phyloP scores from a whole-genome alignment of 2,329 filamentous ascomycete genomes.

The Exophiala lecanii-corni region DNA sequence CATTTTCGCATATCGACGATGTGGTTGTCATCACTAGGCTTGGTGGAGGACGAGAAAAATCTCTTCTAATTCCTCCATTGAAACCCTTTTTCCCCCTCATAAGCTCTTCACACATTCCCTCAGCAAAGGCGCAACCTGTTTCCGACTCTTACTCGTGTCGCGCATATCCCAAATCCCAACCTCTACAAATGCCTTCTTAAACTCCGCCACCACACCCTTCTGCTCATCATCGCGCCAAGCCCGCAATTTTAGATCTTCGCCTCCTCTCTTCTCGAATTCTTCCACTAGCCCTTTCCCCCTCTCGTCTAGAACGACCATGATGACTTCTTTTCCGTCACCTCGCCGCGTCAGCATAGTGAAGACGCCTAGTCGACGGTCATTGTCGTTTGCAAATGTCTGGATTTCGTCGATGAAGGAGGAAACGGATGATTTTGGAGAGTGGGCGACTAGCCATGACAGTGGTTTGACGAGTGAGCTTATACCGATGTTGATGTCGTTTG shows the following conservation, averaged over 20 bases:
- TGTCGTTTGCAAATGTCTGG: slow-evolving; percentile 38
- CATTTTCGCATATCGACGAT: too few species aligned
- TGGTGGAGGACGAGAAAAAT: too few species aligned
- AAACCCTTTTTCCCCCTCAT: background rate
- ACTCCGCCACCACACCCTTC: slow-evolving; percentile 27
- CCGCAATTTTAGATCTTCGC: slow-evolving; percentile 43
- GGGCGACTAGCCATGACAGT: slow-evolving; percentile 49
- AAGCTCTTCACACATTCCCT: slow-evolving; percentile 38
- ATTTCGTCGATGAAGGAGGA: slow-evolving; percentile 29
- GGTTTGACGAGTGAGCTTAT: slow-evolving; percentile 57
- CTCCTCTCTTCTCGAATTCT: slow-evolving; percentile 38
- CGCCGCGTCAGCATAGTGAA: slow-evolving; percentile 59
- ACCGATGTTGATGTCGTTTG: slow-evolving; percentile 44
- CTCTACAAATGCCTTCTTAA: slow-evolving; percentile 26
- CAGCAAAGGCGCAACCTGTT: slow-evolving; percentile 58
- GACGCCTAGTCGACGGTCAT: slow-evolving; percentile 45
- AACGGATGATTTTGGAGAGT: slow-evolving; percentile 35
- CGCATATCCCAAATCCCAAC: slow-evolving; percentile 53
- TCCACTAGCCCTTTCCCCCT: slow-evolving; percentile 45
- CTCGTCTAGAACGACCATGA: slow-evolving; percentile 42
- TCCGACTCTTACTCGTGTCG: slow-evolving; percentile 56
- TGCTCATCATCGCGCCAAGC: slow-evolving; percentile 36
- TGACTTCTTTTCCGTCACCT: slow-evolving; percentile 34
- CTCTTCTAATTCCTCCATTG: background rate
- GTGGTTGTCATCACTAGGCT: too few species aligned